Evolutionary conservation across 1,284 basidiomycete genomes (phyloP), one percentile per base, ranked within the genome.

Genomic region (Trametes sp.): DNA sequence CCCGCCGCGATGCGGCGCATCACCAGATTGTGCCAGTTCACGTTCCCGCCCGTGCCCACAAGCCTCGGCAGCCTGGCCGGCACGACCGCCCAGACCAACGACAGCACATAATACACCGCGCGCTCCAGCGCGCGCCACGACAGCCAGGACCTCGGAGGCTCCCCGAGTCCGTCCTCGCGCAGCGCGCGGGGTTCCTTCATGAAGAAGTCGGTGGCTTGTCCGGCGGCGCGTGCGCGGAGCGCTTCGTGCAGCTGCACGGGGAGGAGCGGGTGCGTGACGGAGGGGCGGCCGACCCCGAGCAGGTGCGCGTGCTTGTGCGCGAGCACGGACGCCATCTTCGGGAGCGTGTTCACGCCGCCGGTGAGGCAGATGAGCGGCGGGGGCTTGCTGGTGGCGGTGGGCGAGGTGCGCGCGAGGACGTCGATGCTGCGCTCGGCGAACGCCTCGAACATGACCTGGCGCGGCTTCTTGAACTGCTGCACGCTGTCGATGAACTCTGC

Each of bases 341-440:
- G 76, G 11, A 87, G 84, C 0, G 89, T 87, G 21, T 83, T 81
- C 45, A 96, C 81, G 16, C 93, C 94, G 21, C 94, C 94, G 0
- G 94, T 96, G 28, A 96, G 83, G 44, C 94, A 77, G 67, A 96
- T 81, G 19, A 92, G 77, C 3, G 92, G 92, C 19, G 75, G 68
- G 44, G 63, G 63, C 33, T 57, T 54, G 46, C 54, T 14, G 53
- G 62, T 57, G 33, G 67, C 29, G 55, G 48, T 68, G 70, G 75
- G 68, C 61, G 72, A 57, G 56, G 80, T 64, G 7, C 72, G 65
- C 14, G 72, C 66, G 67, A 84, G 76, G 67, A 73, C 76, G 70
- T 80, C 79, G 73, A 83, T 80, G 50, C 81, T 85, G 61, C 76
- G 75, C 49, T 78, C 77, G 2, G 90, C 85, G 66, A 91, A 89